A percentile compares a stretch with the other conserved stretches of the same genome.
Evolutionary conservation across 495 filamentous ascomycete species (phyloP).

Genomic region (Xylaria grammica): DNA sequence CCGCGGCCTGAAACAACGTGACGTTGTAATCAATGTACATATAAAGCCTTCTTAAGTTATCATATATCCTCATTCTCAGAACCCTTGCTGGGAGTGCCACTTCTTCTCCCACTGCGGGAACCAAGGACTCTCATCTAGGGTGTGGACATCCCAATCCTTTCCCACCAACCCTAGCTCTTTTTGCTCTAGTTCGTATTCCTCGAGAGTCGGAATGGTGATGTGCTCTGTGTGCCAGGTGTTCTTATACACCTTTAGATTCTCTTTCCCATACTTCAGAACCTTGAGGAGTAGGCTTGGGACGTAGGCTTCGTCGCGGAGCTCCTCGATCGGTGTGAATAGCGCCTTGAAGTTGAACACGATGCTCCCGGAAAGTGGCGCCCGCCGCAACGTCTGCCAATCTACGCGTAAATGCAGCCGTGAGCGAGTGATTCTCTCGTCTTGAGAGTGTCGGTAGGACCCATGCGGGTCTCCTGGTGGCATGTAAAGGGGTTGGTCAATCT

Average conservation of each 20-base stretch:
- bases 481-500: slow-evolving; percentile 77
- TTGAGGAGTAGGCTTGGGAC: slow-evolving; percentile 72
- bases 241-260: slow-evolving; percentile 81
- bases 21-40: too few species aligned
- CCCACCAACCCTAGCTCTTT: slow-evolving; percentile 64
- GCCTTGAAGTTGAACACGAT: slow-evolving; percentile 94
- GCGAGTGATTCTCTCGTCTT: slow-evolving; percentile 61
- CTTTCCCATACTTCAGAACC: slow-evolving; percentile 75
- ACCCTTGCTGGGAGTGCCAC: slow-evolving; percentile 81
- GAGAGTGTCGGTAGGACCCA: slow-evolving; percentile 58
- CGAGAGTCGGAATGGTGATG: slow-evolving; percentile 70
- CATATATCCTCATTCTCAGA: slow-evolving; percentile 24
- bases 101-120: slow-evolving; percentile 85
- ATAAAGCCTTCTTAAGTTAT: too few species aligned
- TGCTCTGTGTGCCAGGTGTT: slow-evolving; percentile 84
- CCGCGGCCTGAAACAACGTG: too few species aligned
- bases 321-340: slow-evolving; percentile 76
- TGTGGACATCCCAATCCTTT: slow-evolving; percentile 71
- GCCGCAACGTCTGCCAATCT: slow-evolving; percentile 89
- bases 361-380: slow-evolving; percentile 75
- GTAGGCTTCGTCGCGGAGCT: slow-evolving; percentile 76
- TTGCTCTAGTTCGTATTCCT: slow-evolving; percentile 74
- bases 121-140: slow-evolving; percentile 82
- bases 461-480: slow-evolving; percentile 79
- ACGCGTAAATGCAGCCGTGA: slow-evolving; percentile 76